phyloP scores from a whole-genome alignment of 352 stramenopile species.

The Phytophthora pini region DNA sequence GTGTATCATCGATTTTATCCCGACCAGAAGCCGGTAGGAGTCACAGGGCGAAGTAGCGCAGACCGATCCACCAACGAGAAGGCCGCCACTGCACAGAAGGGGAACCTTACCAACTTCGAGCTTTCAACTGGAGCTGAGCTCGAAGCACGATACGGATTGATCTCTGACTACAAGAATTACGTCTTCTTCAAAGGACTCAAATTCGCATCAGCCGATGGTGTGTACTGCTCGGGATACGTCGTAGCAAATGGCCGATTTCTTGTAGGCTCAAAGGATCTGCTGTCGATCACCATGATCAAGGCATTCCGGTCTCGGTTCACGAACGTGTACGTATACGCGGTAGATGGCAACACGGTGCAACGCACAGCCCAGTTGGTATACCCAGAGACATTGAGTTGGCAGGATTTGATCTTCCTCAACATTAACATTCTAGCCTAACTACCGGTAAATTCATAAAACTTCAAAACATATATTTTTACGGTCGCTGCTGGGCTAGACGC shows the following conservation, averaged over 20 bases:
- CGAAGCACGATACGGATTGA: conserved; percentile 35
- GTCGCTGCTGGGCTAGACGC: too few relatives aligned
- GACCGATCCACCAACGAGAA: conserved; percentile 30
- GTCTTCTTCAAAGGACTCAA: conserved; percentile 44
- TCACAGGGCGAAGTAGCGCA: conserved; percentile 13
- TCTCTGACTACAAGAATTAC: conserved; percentile 45
- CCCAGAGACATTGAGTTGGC: conserved; percentile 39
- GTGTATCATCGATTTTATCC: conserved; percentile 25
- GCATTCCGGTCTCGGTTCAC: conserved; percentile 37
- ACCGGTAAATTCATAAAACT: not conserved
- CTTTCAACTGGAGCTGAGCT: conserved; percentile 32
- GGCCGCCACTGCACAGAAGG: conserved; percentile 25
- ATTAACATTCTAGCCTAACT: conserved; percentile 36
- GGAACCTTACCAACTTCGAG: conserved; percentile 39
- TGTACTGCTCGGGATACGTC: conserved; percentile 52
- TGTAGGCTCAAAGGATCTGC: conserved; percentile 40
- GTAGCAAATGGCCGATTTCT: conserved; percentile 46
- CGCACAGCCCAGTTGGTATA: conserved; percentile 40
- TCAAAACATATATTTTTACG: too few relatives aligned
- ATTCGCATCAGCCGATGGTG: conserved; percentile 44
- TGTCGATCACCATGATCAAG: conserved; percentile 51
- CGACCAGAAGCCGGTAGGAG: conserved; percentile 7
- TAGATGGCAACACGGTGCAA: conserved; percentile 40
- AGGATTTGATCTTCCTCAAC: conserved; percentile 40
- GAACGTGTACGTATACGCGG: conserved; percentile 45